These are phyloP conservation scores for Vitis hybrid DNA, from an alignment of 177 flowering plant species.

Conservation along the genomic window DNA sequence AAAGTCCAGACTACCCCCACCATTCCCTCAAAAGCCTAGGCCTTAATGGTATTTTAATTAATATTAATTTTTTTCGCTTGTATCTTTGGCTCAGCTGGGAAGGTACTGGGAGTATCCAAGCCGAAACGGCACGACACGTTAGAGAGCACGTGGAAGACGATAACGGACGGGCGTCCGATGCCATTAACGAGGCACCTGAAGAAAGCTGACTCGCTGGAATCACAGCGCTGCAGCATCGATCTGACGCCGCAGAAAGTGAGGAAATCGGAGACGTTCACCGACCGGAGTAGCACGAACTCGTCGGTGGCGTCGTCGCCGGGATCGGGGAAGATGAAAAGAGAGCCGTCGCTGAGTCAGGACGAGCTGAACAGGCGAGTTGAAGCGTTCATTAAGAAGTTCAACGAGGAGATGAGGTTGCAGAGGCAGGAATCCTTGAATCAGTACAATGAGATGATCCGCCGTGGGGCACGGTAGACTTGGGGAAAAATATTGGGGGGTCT, in stretches of 20 bases:
- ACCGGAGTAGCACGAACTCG: constrained; percentile 13
- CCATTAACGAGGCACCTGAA: constrained; percentile 72
- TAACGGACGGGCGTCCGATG: constrained; percentile 79
- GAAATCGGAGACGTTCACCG: constrained; percentile 68
- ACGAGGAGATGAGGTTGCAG: constrained; percentile 87
- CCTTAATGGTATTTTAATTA: not conserved
- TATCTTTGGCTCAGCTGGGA: constrained; percentile 32
- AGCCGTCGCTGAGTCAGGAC: constrained; percentile 82
- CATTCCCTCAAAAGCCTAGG: too few species aligned
- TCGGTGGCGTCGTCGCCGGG: constrained; percentile 23
- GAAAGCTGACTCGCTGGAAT: constrained; percentile 78
- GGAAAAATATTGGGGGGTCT: not conserved
- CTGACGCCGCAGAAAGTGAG: constrained; percentile 28
- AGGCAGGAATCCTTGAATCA: constrained; percentile 59
- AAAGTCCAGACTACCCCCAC: too few species aligned
- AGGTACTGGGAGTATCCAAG: constrained; percentile 54
- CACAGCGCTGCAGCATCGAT: constrained; percentile 24
- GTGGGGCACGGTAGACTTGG: constrained; percentile 22
- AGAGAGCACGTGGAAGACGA: constrained; percentile 89
- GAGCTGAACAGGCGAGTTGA: constrained; percentile 86
- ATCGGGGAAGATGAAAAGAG: constrained; percentile 52
- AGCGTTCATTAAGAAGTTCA: constrained; percentile 87
- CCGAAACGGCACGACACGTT: constrained; percentile 69
- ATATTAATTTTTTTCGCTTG: not conserved
- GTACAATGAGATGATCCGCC: constrained; percentile 47